A percentile compares a stretch with the other conserved stretches of the same genome.
phyloP scores from a whole-genome alignment of 2,329 filamentous ascomycete species.

The Aspergillus luchuensis region DNA sequence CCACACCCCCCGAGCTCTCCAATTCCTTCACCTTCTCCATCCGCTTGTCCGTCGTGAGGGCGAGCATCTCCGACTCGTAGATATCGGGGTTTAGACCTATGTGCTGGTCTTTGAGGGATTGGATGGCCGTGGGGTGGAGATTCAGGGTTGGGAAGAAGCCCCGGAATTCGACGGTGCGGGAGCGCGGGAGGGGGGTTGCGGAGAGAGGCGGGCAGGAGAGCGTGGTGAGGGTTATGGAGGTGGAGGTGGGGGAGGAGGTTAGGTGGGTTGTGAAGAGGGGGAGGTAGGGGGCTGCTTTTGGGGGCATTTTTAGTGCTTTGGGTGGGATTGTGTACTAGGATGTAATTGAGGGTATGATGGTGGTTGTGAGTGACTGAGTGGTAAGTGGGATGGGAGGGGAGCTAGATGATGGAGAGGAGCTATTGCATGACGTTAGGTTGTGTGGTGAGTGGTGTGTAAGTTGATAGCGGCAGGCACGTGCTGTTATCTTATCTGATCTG shows the following conservation, averaged over 20 bases:
- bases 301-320: constrained; percentile 9
- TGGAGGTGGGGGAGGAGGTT: constrained; percentile 19
- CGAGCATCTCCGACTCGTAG: constrained; percentile 76
- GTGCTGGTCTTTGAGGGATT: constrained; percentile 55
- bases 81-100: constrained; percentile 61
- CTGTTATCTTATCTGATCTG: constrained; percentile 25
- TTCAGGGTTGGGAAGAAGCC: constrained; percentile 72
- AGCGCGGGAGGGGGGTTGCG: constrained; percentile 31
- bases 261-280: constrained; percentile 29
- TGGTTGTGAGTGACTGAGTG: neutral
- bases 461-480: constrained; percentile 13
- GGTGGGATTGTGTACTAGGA: too few species aligned
- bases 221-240: constrained; percentile 34
- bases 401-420: neutral
- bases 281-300: constrained; percentile 32
- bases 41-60: constrained; percentile 83
- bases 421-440: neutral
- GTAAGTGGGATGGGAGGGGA: neutral
- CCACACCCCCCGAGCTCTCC: constrained; percentile 64
- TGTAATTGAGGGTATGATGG: too few species aligned
- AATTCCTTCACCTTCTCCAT: constrained; percentile 83
- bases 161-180: constrained; percentile 75
- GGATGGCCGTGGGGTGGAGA: constrained; percentile 73
- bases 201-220: constrained; percentile 20
- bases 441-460: neutral